Conservation (phyloP, 805 yeast genomes). For the Candida methanosorbosa region DNA sequence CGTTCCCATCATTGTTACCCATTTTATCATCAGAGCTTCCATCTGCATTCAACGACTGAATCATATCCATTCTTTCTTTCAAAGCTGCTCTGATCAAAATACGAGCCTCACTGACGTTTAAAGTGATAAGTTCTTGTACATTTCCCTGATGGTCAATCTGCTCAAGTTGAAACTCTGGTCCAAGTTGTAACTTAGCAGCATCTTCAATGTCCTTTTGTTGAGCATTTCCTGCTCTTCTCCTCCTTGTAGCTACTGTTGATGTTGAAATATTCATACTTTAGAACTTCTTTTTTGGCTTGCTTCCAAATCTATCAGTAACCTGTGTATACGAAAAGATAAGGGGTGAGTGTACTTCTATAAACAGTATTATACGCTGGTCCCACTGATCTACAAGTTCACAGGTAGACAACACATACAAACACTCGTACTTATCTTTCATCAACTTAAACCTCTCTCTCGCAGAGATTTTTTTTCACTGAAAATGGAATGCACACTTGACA, state of each 20-base stretch:
- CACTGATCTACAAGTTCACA: too few relatives aligned
- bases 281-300: too few relatives aligned
- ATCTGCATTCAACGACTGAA: slow-evolving; percentile 26
- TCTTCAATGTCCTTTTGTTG: slow-evolving; percentile 85
- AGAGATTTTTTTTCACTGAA: too few relatives aligned
- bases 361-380: too few relatives aligned
- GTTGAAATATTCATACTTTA: slow-evolving; percentile 93
- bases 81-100: slow-evolving; percentile 85
- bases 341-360: too few relatives aligned
- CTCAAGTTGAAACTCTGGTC: slow-evolving; percentile 82
- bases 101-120: slow-evolving; percentile 86
- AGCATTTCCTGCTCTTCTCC: slow-evolving; percentile 54
- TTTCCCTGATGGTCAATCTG: slow-evolving; percentile 80
- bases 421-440: too few relatives aligned
- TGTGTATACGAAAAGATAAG: too few relatives aligned
- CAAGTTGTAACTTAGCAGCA: slow-evolving; percentile 77
- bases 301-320: too few relatives aligned
- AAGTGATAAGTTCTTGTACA: slow-evolving; percentile 67
- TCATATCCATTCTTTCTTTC: slow-evolving; percentile 56
- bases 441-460: too few relatives aligned
- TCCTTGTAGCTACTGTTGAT: slow-evolving; percentile 76
- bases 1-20: slow-evolving; percentile 14
- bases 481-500: too few relatives aligned
- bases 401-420: too few relatives aligned
- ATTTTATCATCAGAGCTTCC: slow-evolving; percentile 2